Evolutionary conservation across 768 basidiomycete genomes (phyloP).

Genomic region (Antrodiella citrinella): DNA sequence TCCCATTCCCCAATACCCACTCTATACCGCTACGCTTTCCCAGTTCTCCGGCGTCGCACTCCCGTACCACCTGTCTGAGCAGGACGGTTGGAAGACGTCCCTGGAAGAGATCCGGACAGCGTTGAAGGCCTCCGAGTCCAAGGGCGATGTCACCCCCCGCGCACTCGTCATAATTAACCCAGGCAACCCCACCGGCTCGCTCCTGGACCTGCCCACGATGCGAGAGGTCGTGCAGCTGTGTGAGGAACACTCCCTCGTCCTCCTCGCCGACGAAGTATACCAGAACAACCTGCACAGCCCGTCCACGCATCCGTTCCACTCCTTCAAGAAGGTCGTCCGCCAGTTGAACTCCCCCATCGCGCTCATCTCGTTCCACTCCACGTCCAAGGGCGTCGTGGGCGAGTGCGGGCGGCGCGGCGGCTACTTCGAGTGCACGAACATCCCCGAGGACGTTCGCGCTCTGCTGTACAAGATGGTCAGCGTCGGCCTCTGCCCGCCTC

Average conservation of each 20-base stretch:
- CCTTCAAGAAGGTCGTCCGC: constrained; percentile 85
- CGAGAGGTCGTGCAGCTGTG: constrained; percentile 73
- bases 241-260: constrained; percentile 75
- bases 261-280: constrained; percentile 99
- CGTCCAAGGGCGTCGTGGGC: constrained; percentile 92
- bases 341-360: constrained; percentile 63
- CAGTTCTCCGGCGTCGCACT: constrained; percentile 73
- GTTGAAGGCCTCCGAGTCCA: constrained; percentile 54
- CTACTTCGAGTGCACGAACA: constrained; percentile 89
- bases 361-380: constrained; percentile 94
- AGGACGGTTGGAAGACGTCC: constrained; percentile 76
- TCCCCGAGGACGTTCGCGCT: constrained; percentile 68
- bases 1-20: constrained; percentile 96
- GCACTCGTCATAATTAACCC: constrained; percentile 98
- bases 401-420: constrained; percentile 98
- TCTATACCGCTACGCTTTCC: constrained; percentile 93
- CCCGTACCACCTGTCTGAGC: constrained; percentile 86
- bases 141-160: constrained; percentile 57
- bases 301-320: constrained; percentile 68
- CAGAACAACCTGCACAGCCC: constrained; percentile 82
- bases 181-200: constrained; percentile 91
- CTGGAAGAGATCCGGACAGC: constrained; percentile 56
- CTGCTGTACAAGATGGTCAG: constrained; percentile 96
- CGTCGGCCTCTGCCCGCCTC: constrained; percentile 82
- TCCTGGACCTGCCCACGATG: constrained; percentile 69